A percentile compares a stretch with the other conserved stretches of the same genome.
Evolutionary conservation across 2,329 filamentous ascomycete genomes (phyloP).

Genomic region (Daldinia sp.): DNA sequence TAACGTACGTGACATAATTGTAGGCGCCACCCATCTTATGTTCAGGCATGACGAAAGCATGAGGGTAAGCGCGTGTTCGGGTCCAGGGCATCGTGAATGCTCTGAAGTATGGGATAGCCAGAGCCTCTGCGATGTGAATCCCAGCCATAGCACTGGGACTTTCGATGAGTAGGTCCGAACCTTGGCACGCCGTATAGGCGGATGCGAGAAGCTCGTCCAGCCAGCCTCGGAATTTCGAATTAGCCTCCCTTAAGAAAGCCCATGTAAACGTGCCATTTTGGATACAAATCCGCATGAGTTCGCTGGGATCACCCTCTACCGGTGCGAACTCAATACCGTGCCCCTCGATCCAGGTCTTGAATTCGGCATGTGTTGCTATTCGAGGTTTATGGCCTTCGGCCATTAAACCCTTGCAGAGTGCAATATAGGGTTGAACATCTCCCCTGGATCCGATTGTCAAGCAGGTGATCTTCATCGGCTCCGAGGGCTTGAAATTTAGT

Average conservation of each 20-base stretch:
- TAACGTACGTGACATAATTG: constrained; percentile 94
- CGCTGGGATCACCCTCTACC: constrained; percentile 90
- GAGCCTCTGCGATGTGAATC: constrained; percentile 95
- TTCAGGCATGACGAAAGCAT: constrained; percentile 93
- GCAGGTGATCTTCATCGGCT: constrained; percentile 87
- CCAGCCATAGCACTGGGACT: constrained; percentile 97
- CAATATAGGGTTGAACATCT: constrained; percentile 98
- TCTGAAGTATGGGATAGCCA: constrained; percentile 94
- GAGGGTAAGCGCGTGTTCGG: constrained; percentile 91
- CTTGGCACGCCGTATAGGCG: constrained; percentile 86
- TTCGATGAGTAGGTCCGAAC: constrained; percentile 90
- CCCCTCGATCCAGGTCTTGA: constrained; percentile 87
- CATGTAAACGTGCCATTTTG: constrained; percentile 98
- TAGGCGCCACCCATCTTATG: constrained; percentile 95
- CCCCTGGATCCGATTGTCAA: constrained; percentile 95
- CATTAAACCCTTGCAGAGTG: constrained; percentile 88
- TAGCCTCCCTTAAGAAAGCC: constrained; percentile 89
- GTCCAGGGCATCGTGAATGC: constrained; percentile 99
- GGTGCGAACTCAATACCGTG: constrained; percentile 94
- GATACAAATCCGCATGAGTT: constrained; percentile 95
- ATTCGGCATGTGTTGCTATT: constrained; percentile 94
- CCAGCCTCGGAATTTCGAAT: constrained; percentile 91
- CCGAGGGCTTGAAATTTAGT: constrained; percentile 87
- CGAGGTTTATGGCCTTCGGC: constrained; percentile 87
- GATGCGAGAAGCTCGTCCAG: constrained; percentile 87